phyloP scores from a whole-genome alignment of 2,329 filamentous ascomycete genomes.

The Diaporthe vaccinii region DNA sequence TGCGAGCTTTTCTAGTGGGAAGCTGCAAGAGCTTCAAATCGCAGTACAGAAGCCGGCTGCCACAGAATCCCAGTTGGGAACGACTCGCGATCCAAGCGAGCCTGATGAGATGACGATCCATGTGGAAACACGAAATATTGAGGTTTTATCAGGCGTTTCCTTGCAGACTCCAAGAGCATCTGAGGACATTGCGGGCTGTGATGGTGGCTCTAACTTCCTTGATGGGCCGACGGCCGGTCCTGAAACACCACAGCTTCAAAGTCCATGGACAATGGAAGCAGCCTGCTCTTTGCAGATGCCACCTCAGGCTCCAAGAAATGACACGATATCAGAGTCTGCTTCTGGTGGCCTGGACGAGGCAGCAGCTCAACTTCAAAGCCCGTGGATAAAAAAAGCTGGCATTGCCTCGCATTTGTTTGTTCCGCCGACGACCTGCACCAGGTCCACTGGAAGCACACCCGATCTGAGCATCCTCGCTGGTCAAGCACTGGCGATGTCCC shows the following conservation, averaged over 20 bases:
- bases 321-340: neutral
- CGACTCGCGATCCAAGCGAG: neutral
- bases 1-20: neutral
- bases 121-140: neutral
- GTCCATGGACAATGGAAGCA: neutral
- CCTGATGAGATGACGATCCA: neutral
- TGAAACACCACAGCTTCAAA: neutral
- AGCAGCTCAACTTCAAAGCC: constrained; percentile 3
- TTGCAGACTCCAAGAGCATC: neutral
- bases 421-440: constrained; percentile 29
- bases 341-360: neutral
- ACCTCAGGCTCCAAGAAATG: constrained; percentile 9
- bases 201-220: neutral
- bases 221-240: neutral
- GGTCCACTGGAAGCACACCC: constrained; percentile 10
- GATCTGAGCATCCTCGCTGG: constrained; percentile 24
- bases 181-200: neutral
- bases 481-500: constrained; percentile 42
- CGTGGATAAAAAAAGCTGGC: constrained; percentile 13
- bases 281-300: neutral
- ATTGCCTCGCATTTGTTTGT: constrained; percentile 34
- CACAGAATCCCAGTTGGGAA: neutral
- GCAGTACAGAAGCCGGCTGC: neutral
- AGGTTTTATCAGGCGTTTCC: neutral
- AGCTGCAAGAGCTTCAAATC: neutral